Evolutionary conservation across 2,329 filamentous ascomycete species (phyloP).

Genomic region (Stenocarpella maydis): DNA sequence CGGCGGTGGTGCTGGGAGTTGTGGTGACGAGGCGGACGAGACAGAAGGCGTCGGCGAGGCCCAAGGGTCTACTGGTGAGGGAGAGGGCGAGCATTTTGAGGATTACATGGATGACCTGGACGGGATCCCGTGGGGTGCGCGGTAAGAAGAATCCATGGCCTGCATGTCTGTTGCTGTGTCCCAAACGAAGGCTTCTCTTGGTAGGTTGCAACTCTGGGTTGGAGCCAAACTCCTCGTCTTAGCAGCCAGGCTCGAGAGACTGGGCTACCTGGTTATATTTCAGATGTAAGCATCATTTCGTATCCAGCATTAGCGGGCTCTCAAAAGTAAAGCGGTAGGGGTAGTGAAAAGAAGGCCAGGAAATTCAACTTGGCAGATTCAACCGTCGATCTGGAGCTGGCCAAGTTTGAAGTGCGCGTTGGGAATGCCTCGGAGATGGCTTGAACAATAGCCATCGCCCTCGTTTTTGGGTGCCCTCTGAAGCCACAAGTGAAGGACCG

Average conservation of each 20-base stretch:
- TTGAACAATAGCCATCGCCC: background rate
- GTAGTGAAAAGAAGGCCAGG: background rate
- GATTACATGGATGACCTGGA: constrained; percentile 65
- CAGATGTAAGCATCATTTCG: background rate
- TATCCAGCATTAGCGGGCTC: background rate
- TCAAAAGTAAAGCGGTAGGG: background rate
- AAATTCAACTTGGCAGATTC: too few relatives aligned
- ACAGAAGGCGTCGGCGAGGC: constrained; percentile 41
- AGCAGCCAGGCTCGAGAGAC: background rate
- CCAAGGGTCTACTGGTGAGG: background rate
- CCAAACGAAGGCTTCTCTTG: background rate
- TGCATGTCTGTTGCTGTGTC: background rate
- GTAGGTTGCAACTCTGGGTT: background rate
- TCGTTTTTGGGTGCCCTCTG: background rate
- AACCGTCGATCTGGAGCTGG: background rate
- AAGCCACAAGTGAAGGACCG: too few relatives aligned
- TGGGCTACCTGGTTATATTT: background rate
- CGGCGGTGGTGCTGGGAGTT: constrained; percentile 42
- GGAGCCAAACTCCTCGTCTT: background rate
- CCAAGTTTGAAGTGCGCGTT: background rate
- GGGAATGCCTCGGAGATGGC: background rate
- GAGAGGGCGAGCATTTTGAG: constrained; percentile 52
- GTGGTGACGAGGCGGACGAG: constrained; percentile 42
- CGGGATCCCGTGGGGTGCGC: constrained; percentile 57
- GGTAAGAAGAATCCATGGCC: constrained; percentile 35